A percentile compares a stretch with the other conserved stretches of the same genome.
Conservation (phyloP, 2,329 filamentous ascomycete species). For the Trichoderma citrinoviride region DNA sequence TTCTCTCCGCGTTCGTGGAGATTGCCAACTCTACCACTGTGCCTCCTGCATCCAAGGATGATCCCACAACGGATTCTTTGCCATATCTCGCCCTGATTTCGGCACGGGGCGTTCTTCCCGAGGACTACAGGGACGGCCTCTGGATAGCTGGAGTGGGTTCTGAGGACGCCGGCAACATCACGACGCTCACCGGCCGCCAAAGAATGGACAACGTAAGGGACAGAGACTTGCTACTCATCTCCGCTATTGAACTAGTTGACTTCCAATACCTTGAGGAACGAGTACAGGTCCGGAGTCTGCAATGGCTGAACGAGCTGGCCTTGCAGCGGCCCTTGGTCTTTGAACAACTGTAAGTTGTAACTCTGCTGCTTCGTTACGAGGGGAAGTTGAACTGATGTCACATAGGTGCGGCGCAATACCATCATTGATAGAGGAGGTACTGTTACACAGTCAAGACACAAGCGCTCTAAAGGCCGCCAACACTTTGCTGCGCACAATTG, state of each 20-base stretch:
- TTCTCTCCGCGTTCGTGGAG: constrained; percentile 59
- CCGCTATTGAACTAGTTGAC: constrained; percentile 63
- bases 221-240: constrained; percentile 60
- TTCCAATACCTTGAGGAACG: constrained; percentile 63
- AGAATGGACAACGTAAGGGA: constrained; percentile 51
- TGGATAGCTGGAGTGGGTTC: constrained; percentile 58
- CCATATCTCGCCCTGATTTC: constrained; percentile 62
- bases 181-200: constrained; percentile 29
- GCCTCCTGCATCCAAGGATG: not conserved
- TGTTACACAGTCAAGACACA: constrained; percentile 62
- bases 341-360: constrained; percentile 53
- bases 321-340: constrained; percentile 54
- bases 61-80: constrained; percentile 37
- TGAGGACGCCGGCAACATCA: constrained; percentile 32
- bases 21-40: constrained; percentile 32
- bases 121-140: constrained; percentile 62
- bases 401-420: constrained; percentile 55
- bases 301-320: constrained; percentile 60
- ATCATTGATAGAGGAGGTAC: constrained; percentile 58
- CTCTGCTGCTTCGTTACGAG: too few species aligned
- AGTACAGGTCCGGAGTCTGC: constrained; percentile 57
- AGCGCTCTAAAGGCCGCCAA: constrained; percentile 60
- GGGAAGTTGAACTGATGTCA: constrained; percentile 21
- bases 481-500: constrained; percentile 56
- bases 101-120: constrained; percentile 52